Conservation (phyloP, 805 yeast species). For the Suhomyces sp. region DNA sequence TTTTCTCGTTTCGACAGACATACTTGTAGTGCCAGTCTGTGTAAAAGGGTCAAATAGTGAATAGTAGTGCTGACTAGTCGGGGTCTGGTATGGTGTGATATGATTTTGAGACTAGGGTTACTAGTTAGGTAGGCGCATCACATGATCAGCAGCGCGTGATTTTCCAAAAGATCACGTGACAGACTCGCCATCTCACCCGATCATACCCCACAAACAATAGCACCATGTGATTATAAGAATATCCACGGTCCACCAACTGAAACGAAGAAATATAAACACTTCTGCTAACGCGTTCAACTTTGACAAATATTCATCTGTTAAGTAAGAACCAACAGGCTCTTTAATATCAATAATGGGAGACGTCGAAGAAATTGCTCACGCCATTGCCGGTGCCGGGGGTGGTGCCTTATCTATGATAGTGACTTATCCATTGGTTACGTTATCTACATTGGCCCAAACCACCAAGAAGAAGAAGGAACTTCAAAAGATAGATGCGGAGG, state of each 20-base stretch:
- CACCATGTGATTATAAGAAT: slow-evolving; percentile 6
- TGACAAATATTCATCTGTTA: not conserved
- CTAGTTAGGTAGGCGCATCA: too few species aligned
- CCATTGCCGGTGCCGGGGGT: slow-evolving; percentile 92
- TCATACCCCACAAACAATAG: slow-evolving; percentile 5
- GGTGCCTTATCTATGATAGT: slow-evolving; percentile 85
- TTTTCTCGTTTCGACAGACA: slow-evolving; percentile 35
- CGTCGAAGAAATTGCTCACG: slow-evolving; percentile 68
- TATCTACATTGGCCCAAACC: slow-evolving; percentile 90
- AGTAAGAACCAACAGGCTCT: too few species aligned
- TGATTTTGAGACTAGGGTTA: too few species aligned
- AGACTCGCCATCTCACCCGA: too few species aligned
- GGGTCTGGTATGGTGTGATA: too few species aligned
- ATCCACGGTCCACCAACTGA: slow-evolving; percentile 12
- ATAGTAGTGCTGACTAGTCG: too few species aligned
- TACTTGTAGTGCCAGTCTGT: too few species aligned
- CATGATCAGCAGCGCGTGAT: not conserved
- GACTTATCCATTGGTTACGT: slow-evolving; percentile 85
- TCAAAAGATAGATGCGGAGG: slow-evolving; percentile 13
- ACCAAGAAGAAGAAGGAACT: slow-evolving; percentile 29
- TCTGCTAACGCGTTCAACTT: not conserved
- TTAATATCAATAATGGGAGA: slow-evolving; percentile 26
- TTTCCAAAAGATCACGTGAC: not conserved
- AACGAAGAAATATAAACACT: slow-evolving; percentile 5
- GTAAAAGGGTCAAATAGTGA: too few species aligned